Evolutionary conservation across 345 rosid species (phyloP).

Genomic region (Euphorbia lathyris): DNA sequence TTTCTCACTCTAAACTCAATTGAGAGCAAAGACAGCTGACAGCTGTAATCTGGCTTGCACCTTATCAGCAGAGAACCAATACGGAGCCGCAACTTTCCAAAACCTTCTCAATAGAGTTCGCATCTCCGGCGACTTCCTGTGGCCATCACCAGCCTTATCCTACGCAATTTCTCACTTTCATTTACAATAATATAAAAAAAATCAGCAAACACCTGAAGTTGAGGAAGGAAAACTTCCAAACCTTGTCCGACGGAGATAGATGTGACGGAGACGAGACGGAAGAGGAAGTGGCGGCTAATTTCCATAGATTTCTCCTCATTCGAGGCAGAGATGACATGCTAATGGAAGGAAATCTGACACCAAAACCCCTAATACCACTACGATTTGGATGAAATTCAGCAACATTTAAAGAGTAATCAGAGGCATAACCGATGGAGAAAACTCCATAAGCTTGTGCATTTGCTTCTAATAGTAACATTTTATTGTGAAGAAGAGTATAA

Average conservation of each 20-base stretch:
- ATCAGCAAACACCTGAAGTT: not conserved
- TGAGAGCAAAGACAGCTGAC: conserved; percentile 82
- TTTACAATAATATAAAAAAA: not conserved
- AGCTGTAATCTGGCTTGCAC: conserved; percentile 74
- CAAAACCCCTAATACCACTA: not conserved
- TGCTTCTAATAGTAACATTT: not conserved
- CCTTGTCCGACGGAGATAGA: conserved; percentile 3
- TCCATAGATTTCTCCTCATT: not conserved
- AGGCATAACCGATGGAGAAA: not conserved
- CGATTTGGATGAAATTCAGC: not conserved
- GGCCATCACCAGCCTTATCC: conserved; percentile 6
- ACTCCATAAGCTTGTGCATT: not conserved
- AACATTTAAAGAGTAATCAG: not conserved
- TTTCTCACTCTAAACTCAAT: too few relatives aligned
- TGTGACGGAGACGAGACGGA: not conserved
- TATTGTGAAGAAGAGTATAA: not conserved
- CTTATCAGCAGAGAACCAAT: conserved; percentile 81
- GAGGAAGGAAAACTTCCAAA: not conserved
- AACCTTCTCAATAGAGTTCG: conserved; percentile 51
- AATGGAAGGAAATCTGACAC: not conserved
- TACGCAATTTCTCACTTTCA: not conserved
- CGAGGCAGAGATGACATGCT: not conserved
- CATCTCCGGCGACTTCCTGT: conserved; percentile 37
- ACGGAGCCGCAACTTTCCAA: conserved; percentile 93
- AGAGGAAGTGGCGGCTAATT: not conserved